Evolutionary conservation across 441 rosid species (phyloP), one percentile per base, ranked within the genome.

Genomic region (Dalechampia spathulata): DNA sequence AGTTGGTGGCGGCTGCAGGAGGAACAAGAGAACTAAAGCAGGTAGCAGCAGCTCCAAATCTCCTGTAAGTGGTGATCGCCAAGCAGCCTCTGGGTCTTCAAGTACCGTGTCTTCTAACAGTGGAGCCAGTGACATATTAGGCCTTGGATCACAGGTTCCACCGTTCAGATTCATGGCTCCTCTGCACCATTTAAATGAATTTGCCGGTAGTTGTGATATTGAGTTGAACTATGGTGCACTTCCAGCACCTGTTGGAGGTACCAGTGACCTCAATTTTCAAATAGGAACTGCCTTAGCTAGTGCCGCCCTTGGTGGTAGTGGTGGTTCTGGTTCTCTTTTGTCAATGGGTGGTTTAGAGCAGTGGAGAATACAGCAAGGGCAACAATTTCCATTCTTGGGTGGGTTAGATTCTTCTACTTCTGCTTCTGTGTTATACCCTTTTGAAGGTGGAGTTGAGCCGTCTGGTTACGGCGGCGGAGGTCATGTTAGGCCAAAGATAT

Each of bases 1-100:
- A 0, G 93, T 91, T 0, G 98, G 96, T 0, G 98, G 98, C 13
- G 98, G 98, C 2, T 86, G 86, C 70, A 38, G 96, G 67, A 81
- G 98, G 74, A 88, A 91, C 83, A 81, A 87, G 67, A 78, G 91
- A 67, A 75, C 74, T 69, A 91, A 88, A 70, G 81, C 5, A 4
- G 34, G 79, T 26, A 78, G 75, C 37, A 74, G 69, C 72, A 74
- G 70, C 74, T 78, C 83, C 12, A 75, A 79, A 23, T 73, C 83
- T 11, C 75, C 81, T 0, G 74, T 55, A 3, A 70, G 78, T 50
- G 70, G 78, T 46, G 76, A 70, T 42, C 72, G 72, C 19, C 75
- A 58, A 14, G 58, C 78, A 0, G 71, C 58, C 30, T 74, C 80
- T 0, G 80, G 80, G 19, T 71, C 81, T 19, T 60, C 83, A 15